Base-by-base conservation (phyloP, 1,284 basidiomycete species). In the Acaromyces ingoldii region DNA sequence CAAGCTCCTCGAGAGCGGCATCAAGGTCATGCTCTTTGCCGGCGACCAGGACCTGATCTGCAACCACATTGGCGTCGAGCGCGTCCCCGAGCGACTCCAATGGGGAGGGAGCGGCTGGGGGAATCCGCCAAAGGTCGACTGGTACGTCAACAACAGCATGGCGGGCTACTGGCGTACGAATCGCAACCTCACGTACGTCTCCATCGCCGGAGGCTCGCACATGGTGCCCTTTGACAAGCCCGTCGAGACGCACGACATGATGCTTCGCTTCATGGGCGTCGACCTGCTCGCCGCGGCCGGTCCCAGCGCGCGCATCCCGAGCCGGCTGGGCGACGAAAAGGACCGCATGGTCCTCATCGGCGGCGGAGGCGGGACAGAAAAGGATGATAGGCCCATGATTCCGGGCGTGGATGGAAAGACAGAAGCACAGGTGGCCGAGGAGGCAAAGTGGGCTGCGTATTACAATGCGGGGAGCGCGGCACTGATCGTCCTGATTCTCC, bases 181-280 rank as follows among this genome's bases (percentile, higher is more conserved):
- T 2, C 81, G 93, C 44, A 92, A 92, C 73, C 77, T 98, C 65
- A 92, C 91, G n/a, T 97, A 95, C 70, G 89, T 85, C 61, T 91
- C 91, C 78, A 87, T 82, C 25, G 67, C 69, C 36, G 89, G 89
- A 55, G 89, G 65, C 11, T 70, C 66, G 39, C 72, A 70, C 57
- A 73, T 79, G 79, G 90, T 86, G 26, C 89, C 89, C 0, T 93
- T 84, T 73, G 93, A 98, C 76, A 80, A 87, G 10, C 93, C 92
- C 0, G 81, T 89, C 51, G 84, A 86, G 28, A 81, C 90, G 3
- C 91, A 97, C 76, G 93, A 98, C 77, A 97, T 98, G 95, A 93
- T 98, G 69, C 83, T 74, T 3, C 58, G 70, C 21, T 74, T 68
- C 48, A 68, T 74, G 67, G 63, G 51, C 11, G 84, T 92, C 51